Evolutionary conservation across 768 basidiomycete genomes (phyloP).

Genomic region (Lyophyllum semitale): DNA sequence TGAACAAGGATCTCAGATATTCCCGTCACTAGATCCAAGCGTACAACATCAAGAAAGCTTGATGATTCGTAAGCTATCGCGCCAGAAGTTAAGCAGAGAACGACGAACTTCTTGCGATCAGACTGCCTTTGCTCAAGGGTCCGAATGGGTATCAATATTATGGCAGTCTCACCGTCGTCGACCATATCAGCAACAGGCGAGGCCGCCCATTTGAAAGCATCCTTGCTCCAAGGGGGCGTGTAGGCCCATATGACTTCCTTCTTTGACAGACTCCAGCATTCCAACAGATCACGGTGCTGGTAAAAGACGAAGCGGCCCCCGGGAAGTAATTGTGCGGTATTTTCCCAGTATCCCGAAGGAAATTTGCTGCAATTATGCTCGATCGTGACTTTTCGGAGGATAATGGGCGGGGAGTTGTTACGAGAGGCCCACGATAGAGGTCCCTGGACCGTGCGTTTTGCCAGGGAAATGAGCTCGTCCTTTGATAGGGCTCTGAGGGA

Average conservation of each 20-base stretch:
- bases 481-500: constrained; percentile 1
- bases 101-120: neutral
- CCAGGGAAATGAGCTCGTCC: constrained; percentile 4
- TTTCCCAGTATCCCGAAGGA: neutral
- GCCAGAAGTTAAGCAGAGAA: neutral
- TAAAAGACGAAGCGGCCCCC: neutral
- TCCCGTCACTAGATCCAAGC: neutral
- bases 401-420: neutral
- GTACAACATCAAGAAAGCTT: neutral
- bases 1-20: neutral
- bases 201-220: neutral
- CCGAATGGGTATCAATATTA: neutral
- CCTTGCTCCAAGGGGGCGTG: no score
- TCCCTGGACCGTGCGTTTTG: constrained; percentile 5
- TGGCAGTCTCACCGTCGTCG: neutral
- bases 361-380: neutral
- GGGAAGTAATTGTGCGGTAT: neutral
- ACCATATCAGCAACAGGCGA: neutral
- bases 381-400: neutral
- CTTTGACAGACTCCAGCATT: constrained; percentile 1
- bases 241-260: neutral
- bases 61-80: neutral
- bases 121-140: neutral
- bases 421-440: constrained; percentile 10
- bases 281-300: neutral